A percentile compares a stretch with the other conserved stretches of the same genome.
Conservation (phyloP, 257 asterid genomes). For the Anisodus acutangulus region DNA sequence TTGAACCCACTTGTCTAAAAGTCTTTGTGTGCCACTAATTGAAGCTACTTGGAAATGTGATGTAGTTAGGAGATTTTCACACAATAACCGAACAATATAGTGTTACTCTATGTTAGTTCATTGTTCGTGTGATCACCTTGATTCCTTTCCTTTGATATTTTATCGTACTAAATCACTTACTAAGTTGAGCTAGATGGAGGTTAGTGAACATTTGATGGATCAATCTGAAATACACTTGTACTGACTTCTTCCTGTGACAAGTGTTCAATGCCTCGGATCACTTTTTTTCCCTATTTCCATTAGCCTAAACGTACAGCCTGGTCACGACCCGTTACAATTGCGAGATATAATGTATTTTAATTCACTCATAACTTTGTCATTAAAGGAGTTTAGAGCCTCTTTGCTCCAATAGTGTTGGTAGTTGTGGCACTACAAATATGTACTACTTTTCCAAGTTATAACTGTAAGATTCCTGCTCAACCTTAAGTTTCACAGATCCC, state of each 20-base stretch:
- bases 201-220: too few species aligned
- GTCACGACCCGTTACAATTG: not conserved
- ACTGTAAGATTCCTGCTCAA: not conserved
- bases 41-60: not conserved
- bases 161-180: not conserved
- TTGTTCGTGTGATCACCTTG: not conserved
- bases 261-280: too few species aligned
- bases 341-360: too few species aligned
- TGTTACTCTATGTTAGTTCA: not conserved
- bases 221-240: too few species aligned
- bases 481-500: not conserved
- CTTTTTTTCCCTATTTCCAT: too few species aligned
- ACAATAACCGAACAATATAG: not conserved
- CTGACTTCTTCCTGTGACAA: too few species aligned
- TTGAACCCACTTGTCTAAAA: not conserved
- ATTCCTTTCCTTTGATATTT: not conserved
- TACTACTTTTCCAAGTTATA: not conserved
- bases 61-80: not conserved
- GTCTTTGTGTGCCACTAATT: not conserved
- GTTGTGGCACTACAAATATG: not conserved
- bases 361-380: not conserved
- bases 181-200: not conserved
- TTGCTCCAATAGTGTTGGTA: not conserved
- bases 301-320: too few species aligned
- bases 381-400: not conserved